Evolutionary conservation across 2,329 filamentous ascomycete species (phyloP).

Genomic region (Aspergillus sojae): DNA sequence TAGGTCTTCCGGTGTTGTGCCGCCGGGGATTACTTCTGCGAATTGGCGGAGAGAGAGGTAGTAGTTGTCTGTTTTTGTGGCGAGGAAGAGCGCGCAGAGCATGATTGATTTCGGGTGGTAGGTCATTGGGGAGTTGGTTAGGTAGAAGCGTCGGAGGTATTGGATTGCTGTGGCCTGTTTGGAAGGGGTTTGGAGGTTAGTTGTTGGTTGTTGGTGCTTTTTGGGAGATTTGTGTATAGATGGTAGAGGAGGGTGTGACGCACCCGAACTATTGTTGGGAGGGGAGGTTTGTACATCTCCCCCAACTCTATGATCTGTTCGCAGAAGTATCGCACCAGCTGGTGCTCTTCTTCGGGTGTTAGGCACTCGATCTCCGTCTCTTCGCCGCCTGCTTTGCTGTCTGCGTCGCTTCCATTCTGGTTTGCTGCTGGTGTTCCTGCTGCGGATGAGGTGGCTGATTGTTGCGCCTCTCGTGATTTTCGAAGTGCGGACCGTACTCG

Average conservation of each 20-base stretch:
- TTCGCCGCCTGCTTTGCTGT: constrained; percentile 31
- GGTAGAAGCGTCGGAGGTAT: constrained; percentile 92
- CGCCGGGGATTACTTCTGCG: constrained; percentile 68
- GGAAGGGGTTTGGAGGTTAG: background rate
- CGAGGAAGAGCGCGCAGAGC: constrained; percentile 88
- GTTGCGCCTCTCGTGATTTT: constrained; percentile 44
- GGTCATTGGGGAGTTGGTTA: constrained; percentile 94
- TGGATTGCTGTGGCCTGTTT: constrained; percentile 75
- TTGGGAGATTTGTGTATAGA: background rate
- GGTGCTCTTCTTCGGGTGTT: constrained; percentile 78
- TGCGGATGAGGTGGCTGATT: constrained; percentile 35
- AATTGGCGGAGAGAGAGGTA: constrained; percentile 71
- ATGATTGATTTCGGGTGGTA: constrained; percentile 90
- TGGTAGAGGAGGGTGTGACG: constrained; percentile 16
- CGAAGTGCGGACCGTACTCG: constrained; percentile 62
- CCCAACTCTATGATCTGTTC: constrained; percentile 61
- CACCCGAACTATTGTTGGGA: constrained; percentile 64
- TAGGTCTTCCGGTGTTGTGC: constrained; percentile 76
- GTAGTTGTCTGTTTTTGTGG: constrained; percentile 86
- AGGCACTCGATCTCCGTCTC: constrained; percentile 70
- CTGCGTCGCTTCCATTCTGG: constrained; percentile 33
- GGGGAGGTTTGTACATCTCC: constrained; percentile 58
- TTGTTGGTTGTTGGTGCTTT: background rate
- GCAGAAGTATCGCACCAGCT: constrained; percentile 79
- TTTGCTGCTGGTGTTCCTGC: constrained; percentile 34